phyloP scores from a whole-genome alignment of 306 rosid species.

The Clitoria ternatea region DNA sequence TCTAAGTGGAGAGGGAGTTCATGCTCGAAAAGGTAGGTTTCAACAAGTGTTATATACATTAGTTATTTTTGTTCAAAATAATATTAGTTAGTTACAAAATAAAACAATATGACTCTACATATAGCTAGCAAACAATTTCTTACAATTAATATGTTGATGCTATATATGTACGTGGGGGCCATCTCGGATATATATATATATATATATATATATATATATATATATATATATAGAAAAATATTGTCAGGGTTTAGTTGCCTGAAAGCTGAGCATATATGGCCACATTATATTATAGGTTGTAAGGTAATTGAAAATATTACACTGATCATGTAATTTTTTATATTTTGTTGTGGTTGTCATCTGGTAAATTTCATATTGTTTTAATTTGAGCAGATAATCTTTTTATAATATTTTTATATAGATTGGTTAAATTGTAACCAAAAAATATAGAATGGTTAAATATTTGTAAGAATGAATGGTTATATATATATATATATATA shows the following conservation, averaged over 20 bases:
- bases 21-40: constrained; percentile 9
- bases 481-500: not conserved
- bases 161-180: constrained; percentile 5
- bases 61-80: not conserved
- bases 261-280: not conserved
- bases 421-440: no score
- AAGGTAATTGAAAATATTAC: not conserved
- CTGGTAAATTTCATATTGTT: not conserved
- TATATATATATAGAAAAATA: not conserved
- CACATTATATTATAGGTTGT: not conserved
- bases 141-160: not conserved
- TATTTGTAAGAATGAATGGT: not conserved
- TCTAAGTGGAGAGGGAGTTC: not conserved
- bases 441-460: not conserved
- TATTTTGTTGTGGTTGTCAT: not conserved
- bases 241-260: not conserved
- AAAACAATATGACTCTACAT: not conserved
- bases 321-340: not conserved
- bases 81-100: not conserved
- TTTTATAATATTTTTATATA: not conserved
- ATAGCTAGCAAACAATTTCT: not conserved
- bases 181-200: not conserved
- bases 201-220: not conserved
- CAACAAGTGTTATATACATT: not conserved
- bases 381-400: not conserved